Percentiles rank a stretch among this genome's conserved stretches.
These are phyloP conservation scores for Fraxinus floribunda DNA, from an alignment of 305 asterid species.

Conservation along the genomic window DNA sequence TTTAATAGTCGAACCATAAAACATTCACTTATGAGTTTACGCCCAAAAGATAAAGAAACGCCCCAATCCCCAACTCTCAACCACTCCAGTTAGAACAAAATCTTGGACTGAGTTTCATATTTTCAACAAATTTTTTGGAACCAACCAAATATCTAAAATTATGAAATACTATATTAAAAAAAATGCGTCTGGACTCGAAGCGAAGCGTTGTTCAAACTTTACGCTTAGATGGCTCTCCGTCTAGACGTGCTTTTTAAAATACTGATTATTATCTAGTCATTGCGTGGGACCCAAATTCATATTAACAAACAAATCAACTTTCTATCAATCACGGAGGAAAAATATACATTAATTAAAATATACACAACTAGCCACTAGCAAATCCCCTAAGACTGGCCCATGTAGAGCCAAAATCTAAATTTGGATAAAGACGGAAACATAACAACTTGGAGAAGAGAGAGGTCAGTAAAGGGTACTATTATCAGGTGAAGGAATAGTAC, in stretches of 20 bases:
- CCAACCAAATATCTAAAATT: too few species aligned
- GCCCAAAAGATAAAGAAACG: background rate
- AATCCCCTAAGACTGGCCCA: background rate
- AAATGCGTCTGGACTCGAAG: too few species aligned
- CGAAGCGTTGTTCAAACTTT: too few species aligned
- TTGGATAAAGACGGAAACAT: background rate
- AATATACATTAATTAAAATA: background rate
- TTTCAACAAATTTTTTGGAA: background rate
- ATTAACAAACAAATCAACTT: background rate
- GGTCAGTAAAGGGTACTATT: background rate
- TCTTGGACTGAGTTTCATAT: background rate
- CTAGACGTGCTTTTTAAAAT: too few species aligned
- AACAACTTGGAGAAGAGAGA: background rate
- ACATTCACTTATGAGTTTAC: background rate
- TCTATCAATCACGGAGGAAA: background rate
- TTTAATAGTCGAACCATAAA: background rate
- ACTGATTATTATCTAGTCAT: background rate
- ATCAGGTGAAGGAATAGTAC: conserved; percentile 1
- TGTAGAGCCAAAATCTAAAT: background rate
- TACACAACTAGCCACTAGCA: background rate
- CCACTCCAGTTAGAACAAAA: background rate
- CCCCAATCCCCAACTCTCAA: background rate
- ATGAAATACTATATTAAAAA: too few species aligned
- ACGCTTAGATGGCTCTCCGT: too few species aligned
- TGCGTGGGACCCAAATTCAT: background rate